Conservation (phyloP, 2,329 filamentous ascomycete species). For the Tolypocladium inflatum region DNA sequence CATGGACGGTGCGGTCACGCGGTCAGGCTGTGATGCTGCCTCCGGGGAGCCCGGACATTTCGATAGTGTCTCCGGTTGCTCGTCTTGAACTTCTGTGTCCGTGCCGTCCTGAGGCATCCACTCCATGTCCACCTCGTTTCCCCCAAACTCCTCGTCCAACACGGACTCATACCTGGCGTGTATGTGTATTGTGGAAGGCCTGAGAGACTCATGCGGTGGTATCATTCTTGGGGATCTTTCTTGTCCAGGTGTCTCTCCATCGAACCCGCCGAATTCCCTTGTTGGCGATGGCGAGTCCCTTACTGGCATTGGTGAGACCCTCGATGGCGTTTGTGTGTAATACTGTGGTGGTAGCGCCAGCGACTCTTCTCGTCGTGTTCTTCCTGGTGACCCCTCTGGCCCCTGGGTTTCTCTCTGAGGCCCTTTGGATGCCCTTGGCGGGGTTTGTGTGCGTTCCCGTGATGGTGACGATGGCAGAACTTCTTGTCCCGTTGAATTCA, state of each 20-base stretch:
- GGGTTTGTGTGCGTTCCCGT: neutral
- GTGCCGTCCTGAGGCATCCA: too few relatives aligned
- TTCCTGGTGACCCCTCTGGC: neutral
- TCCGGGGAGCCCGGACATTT: neutral
- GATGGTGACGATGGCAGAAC: neutral
- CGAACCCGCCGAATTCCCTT: neutral
- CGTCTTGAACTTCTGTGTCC: neutral
- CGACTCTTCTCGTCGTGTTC: neutral
- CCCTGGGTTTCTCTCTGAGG: too few relatives aligned
- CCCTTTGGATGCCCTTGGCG: neutral
- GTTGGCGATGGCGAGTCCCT: too few relatives aligned
- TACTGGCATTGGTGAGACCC: too few relatives aligned
- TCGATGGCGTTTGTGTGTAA: neutral
- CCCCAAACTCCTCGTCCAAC: neutral
- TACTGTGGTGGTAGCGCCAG: neutral
- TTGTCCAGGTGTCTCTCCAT: neutral
- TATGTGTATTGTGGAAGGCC: neutral
- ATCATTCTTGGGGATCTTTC: accelerated
- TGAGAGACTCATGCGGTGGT: neutral
- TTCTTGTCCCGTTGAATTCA: neutral
- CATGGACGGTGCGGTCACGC: neutral
- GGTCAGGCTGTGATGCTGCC: neutral
- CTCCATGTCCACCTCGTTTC: too few relatives aligned
- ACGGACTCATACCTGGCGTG: neutral
- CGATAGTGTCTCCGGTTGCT: neutral